Evolutionary conservation across 176 grass and related monocot species (phyloP), one percentile per base, ranked within the genome.

Genomic region (Bolboschoenus planiculmis): DNA sequence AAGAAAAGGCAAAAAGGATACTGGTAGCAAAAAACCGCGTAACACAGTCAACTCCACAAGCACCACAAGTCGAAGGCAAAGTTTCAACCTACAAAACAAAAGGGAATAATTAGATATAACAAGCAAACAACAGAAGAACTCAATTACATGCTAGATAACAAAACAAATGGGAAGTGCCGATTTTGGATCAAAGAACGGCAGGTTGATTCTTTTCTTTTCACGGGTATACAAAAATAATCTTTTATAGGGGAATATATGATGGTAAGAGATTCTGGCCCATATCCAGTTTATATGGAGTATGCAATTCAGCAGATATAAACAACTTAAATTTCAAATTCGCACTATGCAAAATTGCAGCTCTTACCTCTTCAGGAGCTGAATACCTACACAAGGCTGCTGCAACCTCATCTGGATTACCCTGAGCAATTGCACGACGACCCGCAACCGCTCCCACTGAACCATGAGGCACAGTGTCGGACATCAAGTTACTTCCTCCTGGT

Each of bases 341-440:
- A 60, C 56, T 18, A 74, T 46, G 48, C n/a, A 35, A 62, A 80
- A 50, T 84, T 9, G 64, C 80, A 71, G 81, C 31, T 10, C 7
- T 39, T 88, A 98, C 95, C 90, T 98, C 92, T 87, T 95, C 95
- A 54, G 95, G 95, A 51, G 92, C 92, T 79, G 92, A 87, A 82
- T 98, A 98, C 81, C 87, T 91, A 89, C 82, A 98, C 6, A 98
- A 36, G 5, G 90, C 86, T 13, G 90, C 89, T 30, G 90, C 93
- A 85, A 98, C 85, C 86, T 98, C 92, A 47, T 98, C 92, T 50
- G 92, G 56, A 54, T 93, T 98, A 58, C 95, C 90, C 86, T 95
- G 90, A 87, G 87, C 87, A 87, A 98, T 95, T 79, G 92, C 95
- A 62, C 92, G 90, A 15, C 92, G 90, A 39, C 87, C 95, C 73